Evolutionary conservation across 345 rosid genomes (phyloP).

Genomic region (Citrus medica): DNA sequence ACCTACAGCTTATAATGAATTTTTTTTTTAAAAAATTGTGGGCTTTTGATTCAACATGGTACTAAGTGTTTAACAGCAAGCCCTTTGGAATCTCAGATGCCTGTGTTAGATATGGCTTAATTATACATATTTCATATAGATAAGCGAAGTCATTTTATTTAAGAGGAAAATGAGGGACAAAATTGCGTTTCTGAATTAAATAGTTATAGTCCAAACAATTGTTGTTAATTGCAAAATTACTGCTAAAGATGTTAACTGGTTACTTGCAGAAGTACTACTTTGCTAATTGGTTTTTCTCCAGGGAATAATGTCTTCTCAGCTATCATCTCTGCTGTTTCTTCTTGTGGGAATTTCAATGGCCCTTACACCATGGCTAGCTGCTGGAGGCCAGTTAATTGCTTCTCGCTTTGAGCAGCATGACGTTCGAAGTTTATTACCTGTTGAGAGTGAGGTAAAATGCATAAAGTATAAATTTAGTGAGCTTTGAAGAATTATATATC

Average conservation of each 20-base stretch:
- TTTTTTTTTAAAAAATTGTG: background rate
- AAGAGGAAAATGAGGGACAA: background rate
- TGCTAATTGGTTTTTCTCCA: constrained; percentile 35
- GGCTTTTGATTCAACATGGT: background rate
- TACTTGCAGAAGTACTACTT: background rate
- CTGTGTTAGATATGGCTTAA: background rate
- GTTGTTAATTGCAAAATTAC: background rate
- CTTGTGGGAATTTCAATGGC: constrained; percentile 99
- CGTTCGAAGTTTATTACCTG: constrained; percentile 92
- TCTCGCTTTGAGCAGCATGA: constrained; percentile 96
- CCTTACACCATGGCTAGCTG: constrained; percentile 95
- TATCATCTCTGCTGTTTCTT: constrained; percentile 91
- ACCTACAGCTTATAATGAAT: background rate
- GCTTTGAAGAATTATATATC: background rate
- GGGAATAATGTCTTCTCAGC: constrained; percentile 95
- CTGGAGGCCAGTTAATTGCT: constrained; percentile 97
- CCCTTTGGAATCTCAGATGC: background rate
- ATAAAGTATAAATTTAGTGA: background rate
- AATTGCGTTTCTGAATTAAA: constrained; percentile 1
- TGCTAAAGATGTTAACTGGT: background rate
- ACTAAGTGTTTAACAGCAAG: background rate
- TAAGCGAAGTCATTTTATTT: background rate
- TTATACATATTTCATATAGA: background rate
- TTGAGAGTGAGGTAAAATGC: constrained; percentile 86
- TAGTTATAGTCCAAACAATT: background rate